Conservation (phyloP, 2,329 filamentous ascomycete species). For the Xylariaceae sp. region DNA sequence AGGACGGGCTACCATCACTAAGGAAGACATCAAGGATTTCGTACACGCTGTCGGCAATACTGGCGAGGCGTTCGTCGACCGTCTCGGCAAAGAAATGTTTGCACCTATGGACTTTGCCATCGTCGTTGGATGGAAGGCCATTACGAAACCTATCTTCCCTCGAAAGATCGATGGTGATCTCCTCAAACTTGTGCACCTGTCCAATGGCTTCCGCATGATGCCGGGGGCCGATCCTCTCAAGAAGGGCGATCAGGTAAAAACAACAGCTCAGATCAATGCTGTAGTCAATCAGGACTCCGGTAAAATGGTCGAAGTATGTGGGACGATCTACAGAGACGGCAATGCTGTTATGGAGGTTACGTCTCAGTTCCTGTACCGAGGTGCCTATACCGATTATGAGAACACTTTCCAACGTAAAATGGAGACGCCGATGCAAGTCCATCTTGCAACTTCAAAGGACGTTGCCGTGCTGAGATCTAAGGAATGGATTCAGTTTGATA, state of each 20-base stretch:
- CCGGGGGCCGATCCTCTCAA: slow-evolving; percentile 92
- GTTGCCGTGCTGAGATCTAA: slow-evolving; percentile 93
- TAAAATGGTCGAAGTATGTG: slow-evolving; percentile 99
- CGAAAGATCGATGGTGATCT: slow-evolving; percentile 94
- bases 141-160: slow-evolving; percentile 99
- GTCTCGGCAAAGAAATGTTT: slow-evolving; percentile 89
- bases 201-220: slow-evolving; percentile 98
- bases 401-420: slow-evolving; percentile 99
- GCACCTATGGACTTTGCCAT: slow-evolving; percentile 99
- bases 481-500: slow-evolving; percentile 92
- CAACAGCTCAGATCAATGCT: slow-evolving; percentile 93
- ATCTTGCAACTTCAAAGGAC: slow-evolving; percentile 85
- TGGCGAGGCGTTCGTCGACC: slow-evolving; percentile 94
- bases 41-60: slow-evolving; percentile 99
- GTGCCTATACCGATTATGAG: slow-evolving; percentile 88
- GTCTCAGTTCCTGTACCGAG: slow-evolving; percentile 96
- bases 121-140: slow-evolving; percentile 98
- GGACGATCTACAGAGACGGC: slow-evolving; percentile 85
- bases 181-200: slow-evolving; percentile 93
- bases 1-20: slow-evolving; percentile 82
- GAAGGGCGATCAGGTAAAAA: slow-evolving; percentile 91
- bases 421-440: slow-evolving; percentile 92
- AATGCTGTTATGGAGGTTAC: slow-evolving; percentile 96
- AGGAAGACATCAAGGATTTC: slow-evolving; percentile 95
- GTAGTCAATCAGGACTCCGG: slow-evolving; percentile 98